Conservation (phyloP, 768 basidiomycete genomes). For the Hygrocybe punicea region DNA sequence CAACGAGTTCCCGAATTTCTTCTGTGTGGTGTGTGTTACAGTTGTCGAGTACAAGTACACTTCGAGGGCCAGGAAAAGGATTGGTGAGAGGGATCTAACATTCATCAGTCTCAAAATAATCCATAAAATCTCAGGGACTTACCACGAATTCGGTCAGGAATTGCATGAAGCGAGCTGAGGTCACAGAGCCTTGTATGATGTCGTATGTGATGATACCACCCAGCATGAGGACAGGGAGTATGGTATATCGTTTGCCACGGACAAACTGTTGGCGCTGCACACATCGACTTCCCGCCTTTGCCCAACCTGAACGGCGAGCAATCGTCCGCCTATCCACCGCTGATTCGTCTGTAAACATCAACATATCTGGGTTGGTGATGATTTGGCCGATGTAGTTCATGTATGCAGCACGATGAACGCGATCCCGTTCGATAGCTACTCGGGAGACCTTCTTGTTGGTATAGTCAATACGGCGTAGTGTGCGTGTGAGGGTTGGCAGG, state of each 20-base stretch:
- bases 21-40: slow-evolving; percentile 39
- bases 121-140: slow-evolving; percentile 1
- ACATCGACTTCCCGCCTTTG: slow-evolving; percentile 17
- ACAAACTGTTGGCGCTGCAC: slow-evolving; percentile 19
- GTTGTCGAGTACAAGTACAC: slow-evolving; percentile 41
- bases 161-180: slow-evolving; percentile 27
- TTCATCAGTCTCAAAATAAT: background rate
- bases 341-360: slow-evolving; percentile 26
- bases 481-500: background rate
- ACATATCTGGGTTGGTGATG: background rate
- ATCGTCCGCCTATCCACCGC: slow-evolving; percentile 23
- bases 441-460: background rate
- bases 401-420: background rate
- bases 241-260: slow-evolving; percentile 24
- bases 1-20: slow-evolving; percentile 29
- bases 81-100: slow-evolving; percentile 8
- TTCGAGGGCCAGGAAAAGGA: slow-evolving; percentile 33
- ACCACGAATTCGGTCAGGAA: slow-evolving; percentile 33
- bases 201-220: slow-evolving; percentile 28
- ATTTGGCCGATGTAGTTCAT: background rate
- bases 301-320: slow-evolving; percentile 16
- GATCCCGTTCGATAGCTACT: background rate
- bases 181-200: slow-evolving; percentile 36
- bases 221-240: slow-evolving; percentile 27
- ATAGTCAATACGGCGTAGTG: background rate